Evolutionary conservation across 257 asterid genomes (phyloP), one percentile per base, ranked within the genome.

Genomic region (Thymus quinquecostatus): DNA sequence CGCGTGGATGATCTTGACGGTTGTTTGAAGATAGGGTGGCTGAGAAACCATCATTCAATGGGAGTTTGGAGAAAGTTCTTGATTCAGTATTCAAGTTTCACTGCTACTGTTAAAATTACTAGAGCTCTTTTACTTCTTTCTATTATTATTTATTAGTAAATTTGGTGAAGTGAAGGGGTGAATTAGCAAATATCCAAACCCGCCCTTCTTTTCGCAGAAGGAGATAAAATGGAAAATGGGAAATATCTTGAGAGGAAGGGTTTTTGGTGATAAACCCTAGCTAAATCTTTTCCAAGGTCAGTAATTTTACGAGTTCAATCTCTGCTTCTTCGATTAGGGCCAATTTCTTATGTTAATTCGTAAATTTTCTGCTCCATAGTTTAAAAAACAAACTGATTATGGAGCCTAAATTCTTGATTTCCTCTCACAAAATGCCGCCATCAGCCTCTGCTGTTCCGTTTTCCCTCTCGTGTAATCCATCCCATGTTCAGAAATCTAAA

Each of bases 401-500:
- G 97, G 96, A 91, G 65, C 82, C 89, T 69, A 81, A 79, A 55
- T 76, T 86, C 41, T 73, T 87, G 74, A 69, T 82, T 63, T 81
- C 84, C 41, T 68, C 92, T n/a, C 80, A 81, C 33, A 89, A 79
- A 76, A 34, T 81, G 66, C 80, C 86, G 6, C 84, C 92, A 28
- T 77, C 88, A 29, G 56, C 75, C 69, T 82, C 82, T 27, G 77
- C 79, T 53, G 77, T 86, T 34, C 95, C 96, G 2, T 80, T 81
- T 78, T 71, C 70, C 38, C 68, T 86, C 11, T 86, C 96, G 5
- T 66, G 72, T 56, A 85, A 77, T 44, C 73, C 89, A 44, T 71
- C 82, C 29, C 70, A 72, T 29, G 73, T 48, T 66, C 88, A 72
- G 72, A 87, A 77, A 38, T 83, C 89, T 29, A 88, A 68, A 36